A percentile compares a stretch with the other conserved stretches of the same genome.
phyloP scores from a whole-genome alignment of 257 asterid species.

The Apocynum venetum region DNA sequence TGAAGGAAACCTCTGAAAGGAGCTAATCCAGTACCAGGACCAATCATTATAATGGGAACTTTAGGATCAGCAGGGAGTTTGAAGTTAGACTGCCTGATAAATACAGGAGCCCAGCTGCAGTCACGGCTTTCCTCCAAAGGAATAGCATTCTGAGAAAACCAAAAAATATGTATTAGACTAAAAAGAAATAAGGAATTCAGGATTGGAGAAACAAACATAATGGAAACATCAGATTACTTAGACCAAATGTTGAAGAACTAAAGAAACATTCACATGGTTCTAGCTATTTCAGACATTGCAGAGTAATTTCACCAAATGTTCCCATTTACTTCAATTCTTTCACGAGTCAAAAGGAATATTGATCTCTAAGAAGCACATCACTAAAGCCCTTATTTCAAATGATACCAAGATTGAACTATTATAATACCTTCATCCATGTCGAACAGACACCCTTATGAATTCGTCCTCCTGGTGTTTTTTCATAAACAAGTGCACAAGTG shows the following conservation, averaged over 20 bases:
- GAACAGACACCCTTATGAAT: slow-evolving; percentile 97
- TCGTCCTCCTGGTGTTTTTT: slow-evolving; percentile 82
- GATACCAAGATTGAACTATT: neutral
- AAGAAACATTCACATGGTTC: neutral
- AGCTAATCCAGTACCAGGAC: slow-evolving; percentile 99
- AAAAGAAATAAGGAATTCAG: neutral
- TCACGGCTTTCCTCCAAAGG: slow-evolving; percentile 64
- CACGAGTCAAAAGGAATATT: neutral
- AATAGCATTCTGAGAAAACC: slow-evolving; percentile 60
- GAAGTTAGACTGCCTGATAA: slow-evolving; percentile 86
- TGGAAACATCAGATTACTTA: neutral
- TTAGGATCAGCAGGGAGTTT: slow-evolving; percentile 80
- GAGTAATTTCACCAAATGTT: neutral
- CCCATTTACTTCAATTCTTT: neutral
- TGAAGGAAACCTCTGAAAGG: slow-evolving; percentile 99
- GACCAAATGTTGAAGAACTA: neutral
- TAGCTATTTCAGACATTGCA: neutral
- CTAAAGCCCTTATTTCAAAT: neutral
- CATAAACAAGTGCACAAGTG: slow-evolving; percentile 88
- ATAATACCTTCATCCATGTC: slow-evolving; percentile 94
- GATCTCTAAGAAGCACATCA: neutral
- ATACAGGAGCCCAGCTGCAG: slow-evolving; percentile 78
- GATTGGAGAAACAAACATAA: neutral
- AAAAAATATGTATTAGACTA: slow-evolving; percentile 5
- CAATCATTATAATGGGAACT: slow-evolving; percentile 86